phyloP scores from a whole-genome alignment of 169 alveolate genomes.

The Eimeria zaria region DNA sequence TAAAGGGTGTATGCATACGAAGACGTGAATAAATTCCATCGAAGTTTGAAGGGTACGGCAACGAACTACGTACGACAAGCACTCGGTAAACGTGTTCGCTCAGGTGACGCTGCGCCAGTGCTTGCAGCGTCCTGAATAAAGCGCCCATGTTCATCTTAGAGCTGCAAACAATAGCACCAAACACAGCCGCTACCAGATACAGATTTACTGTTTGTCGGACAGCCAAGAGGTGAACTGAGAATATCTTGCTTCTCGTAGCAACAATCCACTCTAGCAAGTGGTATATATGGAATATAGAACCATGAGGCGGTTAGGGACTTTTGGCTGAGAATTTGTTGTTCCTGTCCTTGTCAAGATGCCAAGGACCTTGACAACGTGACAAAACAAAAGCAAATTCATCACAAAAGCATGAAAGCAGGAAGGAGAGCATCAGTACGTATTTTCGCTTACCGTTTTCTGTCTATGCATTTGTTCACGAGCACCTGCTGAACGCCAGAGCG shows the following conservation, averaged over 20 bases:
- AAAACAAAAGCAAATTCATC: background rate
- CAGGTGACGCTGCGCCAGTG: constrained; percentile 75
- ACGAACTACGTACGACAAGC: constrained; percentile 14
- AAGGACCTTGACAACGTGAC: background rate
- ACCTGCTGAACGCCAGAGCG: background rate
- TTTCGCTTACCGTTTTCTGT: background rate
- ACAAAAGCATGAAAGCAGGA: background rate
- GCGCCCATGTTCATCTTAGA: constrained; percentile 61
- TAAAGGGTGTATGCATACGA: background rate
- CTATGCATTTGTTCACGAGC: background rate
- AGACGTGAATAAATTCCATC: background rate
- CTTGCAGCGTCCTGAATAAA: constrained; percentile 64
- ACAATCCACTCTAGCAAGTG: background rate
- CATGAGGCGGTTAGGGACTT: background rate
- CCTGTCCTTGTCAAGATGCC: background rate
- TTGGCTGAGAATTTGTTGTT: background rate
- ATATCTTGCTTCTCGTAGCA: background rate
- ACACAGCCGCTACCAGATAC: background rate
- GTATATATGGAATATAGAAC: too few relatives aligned
- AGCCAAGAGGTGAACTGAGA: background rate
- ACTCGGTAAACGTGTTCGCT: constrained; percentile 69
- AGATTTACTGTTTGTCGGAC: background rate
- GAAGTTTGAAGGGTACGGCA: background rate
- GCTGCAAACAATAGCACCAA: background rate
- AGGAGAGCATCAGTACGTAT: background rate